These are phyloP conservation scores for Xylariomycetidae sp. DNA, from an alignment of 2,329 filamentous ascomycete genomes.

Conservation along the genomic window DNA sequence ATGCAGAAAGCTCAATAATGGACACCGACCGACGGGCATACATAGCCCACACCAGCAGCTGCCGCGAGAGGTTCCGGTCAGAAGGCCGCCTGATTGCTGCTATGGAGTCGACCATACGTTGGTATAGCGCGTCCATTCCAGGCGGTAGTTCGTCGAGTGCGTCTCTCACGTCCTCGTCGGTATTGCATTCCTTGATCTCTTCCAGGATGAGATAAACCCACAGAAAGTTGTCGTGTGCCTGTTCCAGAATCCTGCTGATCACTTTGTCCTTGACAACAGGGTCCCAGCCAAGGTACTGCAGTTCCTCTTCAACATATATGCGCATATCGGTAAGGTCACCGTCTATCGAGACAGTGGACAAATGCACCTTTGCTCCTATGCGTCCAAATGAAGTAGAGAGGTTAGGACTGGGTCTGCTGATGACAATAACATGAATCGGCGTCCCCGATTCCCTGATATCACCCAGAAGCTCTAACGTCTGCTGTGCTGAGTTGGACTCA, in stretches of 20 bases:
- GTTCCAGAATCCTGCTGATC: constrained; percentile 16
- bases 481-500: constrained; percentile 3
- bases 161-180: constrained; percentile 15
- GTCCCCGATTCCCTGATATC: constrained; percentile 1
- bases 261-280: constrained; percentile 5
- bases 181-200: constrained; percentile 22
- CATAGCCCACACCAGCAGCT: constrained; percentile 10
- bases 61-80: constrained; percentile 4
- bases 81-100: constrained; percentile 1
- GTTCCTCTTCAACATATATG: constrained; percentile 6
- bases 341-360: constrained; percentile 1
- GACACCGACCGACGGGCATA: constrained; percentile 7
- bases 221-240: constrained; percentile 28
- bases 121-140: constrained; percentile 23
- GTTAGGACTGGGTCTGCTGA: constrained; percentile 2
- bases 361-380: constrained; percentile 1
- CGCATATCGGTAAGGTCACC: constrained; percentile 8
- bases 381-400: constrained; percentile 2
- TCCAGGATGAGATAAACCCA: constrained; percentile 27
- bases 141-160: constrained; percentile 22
- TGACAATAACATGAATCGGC: constrained; percentile 2
- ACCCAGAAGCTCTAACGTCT: constrained; percentile 6
- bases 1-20: constrained; percentile 7
- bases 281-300: constrained; percentile 7
- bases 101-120: constrained; percentile 8